Percentiles rank a stretch among this genome's conserved stretches.
Evolutionary conservation across 805 yeast species (phyloP).

Genomic region (Danielia reshetovae): DNA sequence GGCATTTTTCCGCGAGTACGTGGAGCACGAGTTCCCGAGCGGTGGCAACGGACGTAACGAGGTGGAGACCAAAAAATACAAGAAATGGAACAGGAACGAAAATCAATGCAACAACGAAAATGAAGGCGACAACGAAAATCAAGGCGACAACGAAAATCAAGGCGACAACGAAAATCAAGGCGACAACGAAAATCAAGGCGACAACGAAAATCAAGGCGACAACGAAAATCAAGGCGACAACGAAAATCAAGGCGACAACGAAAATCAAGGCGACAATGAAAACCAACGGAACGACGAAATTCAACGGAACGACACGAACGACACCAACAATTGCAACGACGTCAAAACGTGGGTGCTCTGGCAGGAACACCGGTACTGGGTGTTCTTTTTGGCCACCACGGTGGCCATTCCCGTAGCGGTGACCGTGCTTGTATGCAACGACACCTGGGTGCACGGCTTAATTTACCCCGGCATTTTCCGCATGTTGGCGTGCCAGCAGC

Average conservation of each 20-base stretch:
- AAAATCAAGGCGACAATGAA: slow-evolving; percentile 6
- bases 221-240: neutral
- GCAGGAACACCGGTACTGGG: slow-evolving; percentile 30
- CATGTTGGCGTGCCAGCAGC: slow-evolving; percentile 71
- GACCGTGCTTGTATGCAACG: slow-evolving; percentile 24
- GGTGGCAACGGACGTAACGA: neutral
- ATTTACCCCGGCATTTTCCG: slow-evolving; percentile 76
- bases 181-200: too few species aligned
- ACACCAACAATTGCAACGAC: slow-evolving; percentile 6
- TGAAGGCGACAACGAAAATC: neutral
- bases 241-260: neutral
- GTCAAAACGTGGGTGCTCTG: slow-evolving; percentile 26
- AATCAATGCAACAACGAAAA: neutral
- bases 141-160: slow-evolving; percentile 8
- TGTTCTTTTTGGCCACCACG: slow-evolving; percentile 27
- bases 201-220: too few species aligned
- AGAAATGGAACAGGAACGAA: too few species aligned
- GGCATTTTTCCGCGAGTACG: slow-evolving; percentile 29
- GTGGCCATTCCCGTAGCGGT: slow-evolving; percentile 28
- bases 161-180: slow-evolving; percentile 11
- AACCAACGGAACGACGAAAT: slow-evolving; percentile 9
- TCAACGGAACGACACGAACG: slow-evolving; percentile 18
- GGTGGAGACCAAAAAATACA: neutral
- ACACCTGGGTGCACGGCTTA: slow-evolving; percentile 32
- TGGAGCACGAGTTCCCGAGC: slow-evolving; percentile 34